Conservation (phyloP, 371 early-diverging fungal genomes). For the Mycotypha africana region DNA sequence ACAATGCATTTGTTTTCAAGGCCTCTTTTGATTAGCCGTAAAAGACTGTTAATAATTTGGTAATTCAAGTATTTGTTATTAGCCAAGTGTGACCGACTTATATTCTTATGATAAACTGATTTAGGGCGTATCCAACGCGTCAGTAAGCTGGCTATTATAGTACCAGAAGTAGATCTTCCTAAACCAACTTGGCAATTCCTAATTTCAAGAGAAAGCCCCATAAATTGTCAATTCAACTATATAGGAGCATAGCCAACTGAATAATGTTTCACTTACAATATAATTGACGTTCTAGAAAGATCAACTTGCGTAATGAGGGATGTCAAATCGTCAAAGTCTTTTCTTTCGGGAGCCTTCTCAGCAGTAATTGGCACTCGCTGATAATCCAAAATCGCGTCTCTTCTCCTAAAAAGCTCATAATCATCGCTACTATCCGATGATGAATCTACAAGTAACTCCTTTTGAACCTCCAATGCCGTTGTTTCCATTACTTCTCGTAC, state of each 20-base stretch:
- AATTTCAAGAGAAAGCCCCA: conserved; percentile 9
- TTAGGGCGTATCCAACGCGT: conserved; percentile 44
- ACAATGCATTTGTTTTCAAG: conserved; percentile 57
- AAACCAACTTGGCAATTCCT: conserved; percentile 69
- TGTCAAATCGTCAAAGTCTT: conserved; percentile 57
- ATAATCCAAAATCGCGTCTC: conserved; percentile 18
- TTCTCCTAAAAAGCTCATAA: no score
- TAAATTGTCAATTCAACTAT: neutral
- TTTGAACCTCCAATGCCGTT: conserved; percentile 21
- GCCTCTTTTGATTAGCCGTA: conserved; percentile 63
- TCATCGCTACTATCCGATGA: conserved; percentile 2
- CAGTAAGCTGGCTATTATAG: conserved; percentile 49
- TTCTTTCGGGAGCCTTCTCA: conserved; percentile 52
- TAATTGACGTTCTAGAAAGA: conserved; percentile 39
- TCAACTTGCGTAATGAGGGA: conserved; percentile 29
- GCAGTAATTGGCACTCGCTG: conserved; percentile 63
- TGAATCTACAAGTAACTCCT: conserved; percentile 3
- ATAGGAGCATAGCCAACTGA: neutral
- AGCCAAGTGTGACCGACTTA: no score
- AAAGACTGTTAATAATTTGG: conserved; percentile 59
- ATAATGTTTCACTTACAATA: conserved; percentile 36
- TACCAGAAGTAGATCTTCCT: conserved; percentile 61
- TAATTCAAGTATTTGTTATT: conserved; percentile 45
- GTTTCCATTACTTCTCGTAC: conserved; percentile 49
- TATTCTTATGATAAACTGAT: no score